phyloP scores from a whole-genome alignment of 805 yeast species.

The Monosporozyma unispora region DNA sequence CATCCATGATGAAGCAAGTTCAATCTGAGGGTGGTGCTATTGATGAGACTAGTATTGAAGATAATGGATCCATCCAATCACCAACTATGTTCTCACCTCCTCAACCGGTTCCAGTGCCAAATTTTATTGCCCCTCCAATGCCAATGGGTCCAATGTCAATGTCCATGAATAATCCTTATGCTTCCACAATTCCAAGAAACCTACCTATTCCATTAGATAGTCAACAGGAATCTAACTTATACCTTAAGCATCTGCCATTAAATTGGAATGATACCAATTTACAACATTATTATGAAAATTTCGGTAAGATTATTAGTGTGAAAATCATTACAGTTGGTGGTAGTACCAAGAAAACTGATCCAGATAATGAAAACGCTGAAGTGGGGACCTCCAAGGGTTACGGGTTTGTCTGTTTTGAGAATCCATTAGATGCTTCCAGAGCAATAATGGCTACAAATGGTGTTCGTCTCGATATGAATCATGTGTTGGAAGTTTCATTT shows the following conservation, averaged over 20 bases:
- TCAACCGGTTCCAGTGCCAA: not conserved
- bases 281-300: slow-evolving; percentile 34
- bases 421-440: slow-evolving; percentile 54
- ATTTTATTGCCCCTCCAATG: not conserved
- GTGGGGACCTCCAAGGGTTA: slow-evolving; percentile 50
- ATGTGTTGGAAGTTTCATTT: slow-evolving; percentile 56
- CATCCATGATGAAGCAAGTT: not conserved
- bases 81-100: not conserved
- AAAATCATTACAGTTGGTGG: slow-evolving; percentile 43
- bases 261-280: slow-evolving; percentile 48
- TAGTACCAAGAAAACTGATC: slow-evolving; percentile 10
- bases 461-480: slow-evolving; percentile 37
- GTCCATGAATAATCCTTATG: slow-evolving; percentile 1
- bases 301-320: slow-evolving; percentile 47
- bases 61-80: not conserved
- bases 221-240: slow-evolving; percentile 63
- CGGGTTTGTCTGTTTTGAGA: slow-evolving; percentile 71
- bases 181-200: slow-evolving; percentile 4
- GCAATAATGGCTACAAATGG: slow-evolving; percentile 50
- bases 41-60: not conserved
- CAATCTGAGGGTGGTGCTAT: not conserved
- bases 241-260: slow-evolving; percentile 55
- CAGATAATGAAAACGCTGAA: slow-evolving; percentile 4
- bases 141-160: not conserved
- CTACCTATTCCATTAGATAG: slow-evolving; percentile 33